Percentiles rank a stretch among this genome's conserved stretches.
phyloP scores from a whole-genome alignment of 768 basidiomycete species.

The Mycena sanguinolenta region DNA sequence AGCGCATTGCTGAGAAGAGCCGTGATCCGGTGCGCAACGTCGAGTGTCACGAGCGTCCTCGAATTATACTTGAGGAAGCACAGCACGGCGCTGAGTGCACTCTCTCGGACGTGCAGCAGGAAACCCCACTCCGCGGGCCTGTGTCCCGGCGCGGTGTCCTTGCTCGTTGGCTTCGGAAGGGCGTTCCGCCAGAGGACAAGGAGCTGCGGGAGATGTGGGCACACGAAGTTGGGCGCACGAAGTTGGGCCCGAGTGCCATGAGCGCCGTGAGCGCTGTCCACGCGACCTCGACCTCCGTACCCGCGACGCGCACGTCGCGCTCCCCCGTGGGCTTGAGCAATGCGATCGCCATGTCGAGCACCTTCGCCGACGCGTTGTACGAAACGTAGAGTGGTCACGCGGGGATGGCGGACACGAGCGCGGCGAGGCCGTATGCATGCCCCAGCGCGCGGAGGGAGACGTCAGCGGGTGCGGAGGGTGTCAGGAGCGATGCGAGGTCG shows the following conservation, averaged over 20 bases:
- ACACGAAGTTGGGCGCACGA: too few species aligned
- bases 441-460: conserved; percentile 82
- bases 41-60: conserved; percentile 83
- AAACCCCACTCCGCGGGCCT: conserved; percentile 90
- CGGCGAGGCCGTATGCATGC: conserved; percentile 91
- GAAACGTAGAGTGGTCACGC: conserved; percentile 93
- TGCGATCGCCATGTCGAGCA: conserved; percentile 91
- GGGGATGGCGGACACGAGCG: conserved; percentile 87
- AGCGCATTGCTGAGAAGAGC: conserved; percentile 91
- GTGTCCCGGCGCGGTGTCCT: conserved; percentile 71
- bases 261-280: conserved; percentile 94
- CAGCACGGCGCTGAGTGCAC: conserved; percentile 88
- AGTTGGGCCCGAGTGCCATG: conserved; percentile 93
- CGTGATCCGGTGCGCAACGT: conserved; percentile 90
- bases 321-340: conserved; percentile 93
- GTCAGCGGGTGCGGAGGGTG: conserved; percentile 80
- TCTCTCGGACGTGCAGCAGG: conserved; percentile 91
- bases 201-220: conserved; percentile 91
- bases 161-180: conserved; percentile 92
- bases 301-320: conserved; percentile 87
- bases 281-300: conserved; percentile 90
- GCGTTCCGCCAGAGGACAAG: conserved; percentile 98
- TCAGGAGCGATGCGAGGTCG: conserved; percentile 80
- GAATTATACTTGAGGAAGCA: conserved; percentile 89
- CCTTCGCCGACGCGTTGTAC: conserved; percentile 91